Evolutionary conservation across 345 rosid species (phyloP).

Genomic region (Linum tenue): DNA sequence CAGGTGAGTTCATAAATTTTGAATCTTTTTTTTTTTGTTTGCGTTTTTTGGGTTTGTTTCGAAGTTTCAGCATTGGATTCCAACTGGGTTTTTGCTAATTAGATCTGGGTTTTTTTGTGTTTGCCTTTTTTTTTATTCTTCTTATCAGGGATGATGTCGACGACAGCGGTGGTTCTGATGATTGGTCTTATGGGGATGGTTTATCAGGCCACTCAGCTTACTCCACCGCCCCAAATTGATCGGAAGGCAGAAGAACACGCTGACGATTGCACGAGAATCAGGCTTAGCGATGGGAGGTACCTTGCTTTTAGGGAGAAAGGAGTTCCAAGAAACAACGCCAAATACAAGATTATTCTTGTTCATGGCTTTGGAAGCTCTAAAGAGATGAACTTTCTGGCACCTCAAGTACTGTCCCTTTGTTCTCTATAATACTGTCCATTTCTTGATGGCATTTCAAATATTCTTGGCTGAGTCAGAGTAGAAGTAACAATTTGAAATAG

Average conservation of each 20-base stretch:
- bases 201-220: slow-evolving; percentile 24
- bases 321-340: slow-evolving; percentile 47
- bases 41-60: not conserved
- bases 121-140: too few relatives aligned
- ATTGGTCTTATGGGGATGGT: slow-evolving; percentile 34
- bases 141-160: slow-evolving; percentile 18
- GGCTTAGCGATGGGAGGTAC: slow-evolving; percentile 64
- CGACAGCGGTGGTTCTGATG: slow-evolving; percentile 17
- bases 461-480: not conserved
- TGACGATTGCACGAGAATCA: slow-evolving; percentile 30
- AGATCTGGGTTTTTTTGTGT: slow-evolving; percentile 5
- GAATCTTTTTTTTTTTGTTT: not conserved
- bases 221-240: slow-evolving; percentile 15
- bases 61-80: not conserved
- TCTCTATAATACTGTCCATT: not conserved
- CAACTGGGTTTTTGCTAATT: not conserved
- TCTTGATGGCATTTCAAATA: not conserved
- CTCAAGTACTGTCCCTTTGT: slow-evolving; percentile 39
- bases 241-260: slow-evolving; percentile 23
- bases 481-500: too few relatives aligned
- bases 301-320: slow-evolving; percentile 76
- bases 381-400: slow-evolving; percentile 71
- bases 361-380: slow-evolving; percentile 97
- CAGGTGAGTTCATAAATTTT: slow-evolving; percentile 7
- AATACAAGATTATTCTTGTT: slow-evolving; percentile 54